These are phyloP conservation scores for Xerocomus brunneocitrinus DNA, from an alignment of 768 basidiomycete species.

Conservation along the genomic window DNA sequence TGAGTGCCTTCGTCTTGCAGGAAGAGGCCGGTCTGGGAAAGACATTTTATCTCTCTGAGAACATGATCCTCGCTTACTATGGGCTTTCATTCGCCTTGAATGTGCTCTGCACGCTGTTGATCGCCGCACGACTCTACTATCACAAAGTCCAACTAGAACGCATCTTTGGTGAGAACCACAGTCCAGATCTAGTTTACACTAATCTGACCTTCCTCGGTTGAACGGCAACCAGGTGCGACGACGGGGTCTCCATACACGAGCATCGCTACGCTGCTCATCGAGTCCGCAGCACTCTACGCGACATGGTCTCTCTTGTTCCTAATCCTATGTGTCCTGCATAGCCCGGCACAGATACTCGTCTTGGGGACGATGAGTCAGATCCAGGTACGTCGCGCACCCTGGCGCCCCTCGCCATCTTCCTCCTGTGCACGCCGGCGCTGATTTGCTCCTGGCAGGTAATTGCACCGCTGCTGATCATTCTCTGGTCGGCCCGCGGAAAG, in stretches of 20 bases:
- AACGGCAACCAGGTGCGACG: constrained; percentile 7
- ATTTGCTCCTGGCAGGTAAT: constrained; percentile 15
- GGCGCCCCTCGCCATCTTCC: not conserved
- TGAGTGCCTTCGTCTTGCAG: constrained; percentile 19
- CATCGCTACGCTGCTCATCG: constrained; percentile 20
- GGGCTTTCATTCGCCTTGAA: constrained; percentile 23
- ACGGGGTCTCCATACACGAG: constrained; percentile 19
- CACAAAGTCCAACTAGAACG: constrained; percentile 23
- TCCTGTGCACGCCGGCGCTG: not conserved
- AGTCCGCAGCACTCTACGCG: constrained; percentile 24
- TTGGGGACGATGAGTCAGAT: constrained; percentile 23
- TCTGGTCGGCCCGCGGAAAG: constrained; percentile 20
- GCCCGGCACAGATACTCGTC: constrained; percentile 16
- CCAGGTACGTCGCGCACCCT: constrained; percentile 13
- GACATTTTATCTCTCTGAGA: constrained; percentile 21
- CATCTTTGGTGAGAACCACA: constrained; percentile 21
- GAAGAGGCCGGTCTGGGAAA: constrained; percentile 13
- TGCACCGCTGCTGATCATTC: constrained; percentile 24
- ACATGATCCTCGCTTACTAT: constrained; percentile 22
- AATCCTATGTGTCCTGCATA: constrained; percentile 13
- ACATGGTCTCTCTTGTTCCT: constrained; percentile 22
- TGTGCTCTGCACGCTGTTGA: constrained; percentile 20
- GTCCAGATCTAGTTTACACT: not conserved
- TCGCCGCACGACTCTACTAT: constrained; percentile 22
- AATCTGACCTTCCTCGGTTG: not conserved